Conservation (phyloP, 306 rosid genomes). For the Myrica gale region DNA sequence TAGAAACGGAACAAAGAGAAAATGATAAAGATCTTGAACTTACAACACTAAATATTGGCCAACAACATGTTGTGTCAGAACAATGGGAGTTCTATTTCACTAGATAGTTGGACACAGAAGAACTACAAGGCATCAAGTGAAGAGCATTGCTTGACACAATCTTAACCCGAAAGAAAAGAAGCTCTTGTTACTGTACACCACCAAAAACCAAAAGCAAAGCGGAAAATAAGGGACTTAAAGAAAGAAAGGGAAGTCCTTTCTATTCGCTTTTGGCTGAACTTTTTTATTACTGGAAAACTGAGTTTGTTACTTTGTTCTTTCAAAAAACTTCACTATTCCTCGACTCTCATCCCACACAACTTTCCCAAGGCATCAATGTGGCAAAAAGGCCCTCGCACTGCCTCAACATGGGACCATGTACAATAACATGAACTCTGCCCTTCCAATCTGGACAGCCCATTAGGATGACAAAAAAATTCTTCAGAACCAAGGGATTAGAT, state of each 20-base stretch:
- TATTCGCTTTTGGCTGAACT: slow-evolving; percentile 24
- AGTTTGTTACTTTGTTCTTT: slow-evolving; percentile 27
- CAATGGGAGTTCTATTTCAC: too few species aligned
- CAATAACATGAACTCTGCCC: slow-evolving; percentile 1
- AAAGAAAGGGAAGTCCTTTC: slow-evolving; percentile 27
- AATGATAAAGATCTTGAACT: neutral
- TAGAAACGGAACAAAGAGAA: neutral
- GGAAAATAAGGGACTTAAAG: slow-evolving; percentile 12
- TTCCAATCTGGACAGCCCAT: slow-evolving; percentile 22
- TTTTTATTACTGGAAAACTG: slow-evolving; percentile 32
- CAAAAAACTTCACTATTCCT: neutral
- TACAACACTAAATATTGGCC: neutral
- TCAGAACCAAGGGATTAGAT: neutral
- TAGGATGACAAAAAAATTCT: slow-evolving; percentile 20
- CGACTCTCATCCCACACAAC: slow-evolving; percentile 9
- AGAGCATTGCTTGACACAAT: slow-evolving; percentile 44
- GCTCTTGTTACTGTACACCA: slow-evolving; percentile 29
- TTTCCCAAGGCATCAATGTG: slow-evolving; percentile 12
- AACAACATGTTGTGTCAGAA: neutral
- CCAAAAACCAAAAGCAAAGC: slow-evolving; percentile 36
- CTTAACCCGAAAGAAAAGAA: slow-evolving; percentile 38
- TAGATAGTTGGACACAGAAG: slow-evolving; percentile 34
- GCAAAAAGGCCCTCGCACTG: slow-evolving; percentile 16
- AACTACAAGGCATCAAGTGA: slow-evolving; percentile 58
- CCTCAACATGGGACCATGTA: slow-evolving; percentile 15